Conservation (phyloP, 2,329 filamentous ascomycete species). For the Aspergillus japonicus region DNA sequence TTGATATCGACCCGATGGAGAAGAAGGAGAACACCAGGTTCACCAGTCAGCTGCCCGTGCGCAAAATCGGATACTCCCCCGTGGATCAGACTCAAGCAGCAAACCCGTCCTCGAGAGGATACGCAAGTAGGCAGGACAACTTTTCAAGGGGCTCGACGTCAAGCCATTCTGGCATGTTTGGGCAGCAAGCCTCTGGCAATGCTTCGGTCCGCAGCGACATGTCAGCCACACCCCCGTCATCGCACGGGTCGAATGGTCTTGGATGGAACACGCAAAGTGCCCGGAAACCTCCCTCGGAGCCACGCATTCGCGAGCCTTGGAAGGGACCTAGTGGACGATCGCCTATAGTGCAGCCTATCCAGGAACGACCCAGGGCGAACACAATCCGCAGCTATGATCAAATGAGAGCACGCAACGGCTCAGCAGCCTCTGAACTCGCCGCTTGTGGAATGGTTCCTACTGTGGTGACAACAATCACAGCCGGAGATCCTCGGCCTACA, state of each 20-base stretch:
- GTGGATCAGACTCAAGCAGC: conserved; percentile 7
- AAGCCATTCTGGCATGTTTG: conserved; percentile 55
- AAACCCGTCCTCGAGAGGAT: conserved; percentile 2
- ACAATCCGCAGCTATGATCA: conserved; percentile 22
- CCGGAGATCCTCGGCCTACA: conserved; percentile 22
- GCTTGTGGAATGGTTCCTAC: conserved; percentile 28
- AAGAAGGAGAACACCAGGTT: conserved; percentile 22
- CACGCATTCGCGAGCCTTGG: conserved; percentile 56
- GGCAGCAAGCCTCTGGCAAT: conserved; percentile 55
- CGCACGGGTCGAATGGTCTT: conserved; percentile 29
- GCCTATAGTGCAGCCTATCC: conserved; percentile 62
- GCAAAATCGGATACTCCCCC: conserved; percentile 17
- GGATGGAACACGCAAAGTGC: conserved; percentile 38
- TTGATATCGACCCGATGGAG: conserved; percentile 7
- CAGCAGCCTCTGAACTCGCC: conserved; percentile 27
- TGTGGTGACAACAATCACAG: conserved; percentile 35
- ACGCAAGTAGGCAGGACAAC: conserved; percentile 57
- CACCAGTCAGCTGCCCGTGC: conserved; percentile 31
- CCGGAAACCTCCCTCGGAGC: conserved; percentile 36
- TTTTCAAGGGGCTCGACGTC: conserved; percentile 65
- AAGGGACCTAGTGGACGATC: conserved; percentile 70
- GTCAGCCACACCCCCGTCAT: conserved; percentile 25
- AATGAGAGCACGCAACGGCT: conserved; percentile 25
- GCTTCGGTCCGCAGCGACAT: conserved; percentile 26
- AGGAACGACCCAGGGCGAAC: conserved; percentile 57